These are phyloP conservation scores for Camellia lanceoleosa DNA, from an alignment of 148 eudicot species.

Conservation along the genomic window DNA sequence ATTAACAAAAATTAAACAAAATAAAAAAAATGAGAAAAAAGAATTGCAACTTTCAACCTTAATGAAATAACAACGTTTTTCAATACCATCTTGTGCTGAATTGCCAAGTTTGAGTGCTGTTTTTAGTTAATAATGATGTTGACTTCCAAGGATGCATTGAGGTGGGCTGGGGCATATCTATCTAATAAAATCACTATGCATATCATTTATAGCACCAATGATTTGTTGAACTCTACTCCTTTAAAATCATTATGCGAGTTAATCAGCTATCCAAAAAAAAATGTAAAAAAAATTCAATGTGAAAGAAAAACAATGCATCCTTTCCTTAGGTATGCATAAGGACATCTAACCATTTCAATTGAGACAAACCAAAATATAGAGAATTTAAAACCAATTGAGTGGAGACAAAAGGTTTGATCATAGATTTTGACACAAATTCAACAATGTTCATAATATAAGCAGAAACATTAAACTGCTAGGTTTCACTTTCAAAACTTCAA, in stretches of 20 bases:
- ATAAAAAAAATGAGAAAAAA: too few species aligned
- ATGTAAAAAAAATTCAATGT: too few species aligned
- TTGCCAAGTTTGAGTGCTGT: not conserved
- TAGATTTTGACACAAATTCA: not conserved
- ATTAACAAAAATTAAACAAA: too few species aligned
- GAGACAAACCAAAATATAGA: not conserved
- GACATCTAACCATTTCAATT: not conserved
- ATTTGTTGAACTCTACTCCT: conserved; percentile 57
- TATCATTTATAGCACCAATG: conserved; percentile 40
- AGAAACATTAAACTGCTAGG: not conserved
- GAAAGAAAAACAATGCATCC: not conserved
- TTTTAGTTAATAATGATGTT: not conserved
- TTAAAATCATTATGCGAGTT: conserved; percentile 23
- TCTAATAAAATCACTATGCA: conserved; percentile 24
- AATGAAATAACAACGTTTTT: not conserved
- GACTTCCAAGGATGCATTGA: not conserved
- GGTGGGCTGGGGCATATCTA: too few species aligned
- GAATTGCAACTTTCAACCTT: too few species aligned
- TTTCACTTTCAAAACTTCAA: not conserved
- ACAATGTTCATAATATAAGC: not conserved
- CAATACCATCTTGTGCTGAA: not conserved
- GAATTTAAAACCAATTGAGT: not conserved
- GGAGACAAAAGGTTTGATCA: not conserved
- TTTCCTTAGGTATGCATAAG: not conserved
- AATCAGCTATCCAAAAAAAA: conserved; percentile 13